These are phyloP conservation scores for Talaromyces sp. DNA, from an alignment of 2,329 filamentous ascomycete species.

Conservation along the genomic window DNA sequence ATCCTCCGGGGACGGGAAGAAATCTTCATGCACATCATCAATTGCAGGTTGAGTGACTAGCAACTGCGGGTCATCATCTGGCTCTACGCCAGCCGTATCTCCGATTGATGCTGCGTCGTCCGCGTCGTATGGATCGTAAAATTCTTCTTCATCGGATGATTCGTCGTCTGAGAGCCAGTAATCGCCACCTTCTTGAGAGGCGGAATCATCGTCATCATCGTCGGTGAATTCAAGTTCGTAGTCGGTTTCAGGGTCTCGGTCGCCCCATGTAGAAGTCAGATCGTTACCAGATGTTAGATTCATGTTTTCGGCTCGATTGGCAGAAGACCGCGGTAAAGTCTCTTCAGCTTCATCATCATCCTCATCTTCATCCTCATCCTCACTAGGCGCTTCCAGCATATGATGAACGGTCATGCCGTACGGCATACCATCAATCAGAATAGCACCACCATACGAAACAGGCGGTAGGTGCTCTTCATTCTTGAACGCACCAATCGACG, in stretches of 20 bases:
- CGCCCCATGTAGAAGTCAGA: constrained; percentile 39
- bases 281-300: constrained; percentile 27
- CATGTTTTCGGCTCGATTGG: constrained; percentile 33
- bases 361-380: constrained; percentile 47
- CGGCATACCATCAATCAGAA: constrained; percentile 77
- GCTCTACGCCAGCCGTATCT: constrained; percentile 74
- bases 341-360: constrained; percentile 33
- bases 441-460: constrained; percentile 83
- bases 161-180: constrained; percentile 46
- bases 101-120: constrained; percentile 58
- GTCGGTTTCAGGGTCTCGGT: constrained; percentile 36
- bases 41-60: constrained; percentile 88
- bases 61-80: constrained; percentile 71
- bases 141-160: constrained; percentile 53
- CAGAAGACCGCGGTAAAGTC: constrained; percentile 45
- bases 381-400: constrained; percentile 71
- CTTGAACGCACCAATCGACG: constrained; percentile 88
- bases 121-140: constrained; percentile 49
- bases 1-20: constrained; percentile 75
- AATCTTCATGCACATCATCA: constrained; percentile 78
- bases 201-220: constrained; percentile 47
- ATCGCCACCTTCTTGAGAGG: constrained; percentile 40
- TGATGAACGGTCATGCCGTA: constrained; percentile 97
- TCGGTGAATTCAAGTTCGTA: constrained; percentile 54
- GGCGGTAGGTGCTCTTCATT: constrained; percentile 82